Evolutionary conservation across 1,139 yeast genomes (phyloP), one percentile per base, ranked within the genome.

Genomic region (Pichia sp.): DNA sequence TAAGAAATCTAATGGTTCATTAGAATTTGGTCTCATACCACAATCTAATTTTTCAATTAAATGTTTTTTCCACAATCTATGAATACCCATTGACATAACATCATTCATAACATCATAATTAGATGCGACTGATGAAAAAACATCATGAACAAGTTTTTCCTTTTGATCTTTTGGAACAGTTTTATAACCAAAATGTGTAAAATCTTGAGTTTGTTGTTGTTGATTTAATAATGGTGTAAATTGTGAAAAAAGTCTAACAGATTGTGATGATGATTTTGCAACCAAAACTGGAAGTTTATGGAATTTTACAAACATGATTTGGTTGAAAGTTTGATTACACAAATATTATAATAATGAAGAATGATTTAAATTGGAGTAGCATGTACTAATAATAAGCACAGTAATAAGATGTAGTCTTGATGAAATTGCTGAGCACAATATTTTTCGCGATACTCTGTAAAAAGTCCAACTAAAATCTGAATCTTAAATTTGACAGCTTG

Each of bases 81-180:
- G 99, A 42, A 92, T 76, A 34, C 98, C 98, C 65, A 90, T 66
- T 8, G 96, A 87, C 99, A 92, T 92, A 44, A 87, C 95, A 67
- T 92, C 99, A 66, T 92, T 92, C 98, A 92, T 94, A 46, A 87
- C 72, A 67, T 92, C 99, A 64, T 92, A 92, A 53, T 81, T 89
- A 32, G 92, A 79, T 4, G 98, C 98, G 35, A 92, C 98, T 8
- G 95, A 85, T 9, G 96, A 85, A 64, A 92, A 92, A 23, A 92
- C 98, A 35, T 83, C 82, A 40, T 87, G 85, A 25, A 92, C 99
- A 45, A 87, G 66, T 59, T 83, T 77, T 64, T 90, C 96, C 68
- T 92, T 92, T 53, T 87, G 87, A 24, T 78, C 78, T 52, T 76
- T 80, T 32, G 85, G 80, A 27, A 92, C 95, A 4, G 94, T 85